phyloP scores from a whole-genome alignment of 192 early-diverging fungal species.

The Rhizophlyctis rosea region DNA sequence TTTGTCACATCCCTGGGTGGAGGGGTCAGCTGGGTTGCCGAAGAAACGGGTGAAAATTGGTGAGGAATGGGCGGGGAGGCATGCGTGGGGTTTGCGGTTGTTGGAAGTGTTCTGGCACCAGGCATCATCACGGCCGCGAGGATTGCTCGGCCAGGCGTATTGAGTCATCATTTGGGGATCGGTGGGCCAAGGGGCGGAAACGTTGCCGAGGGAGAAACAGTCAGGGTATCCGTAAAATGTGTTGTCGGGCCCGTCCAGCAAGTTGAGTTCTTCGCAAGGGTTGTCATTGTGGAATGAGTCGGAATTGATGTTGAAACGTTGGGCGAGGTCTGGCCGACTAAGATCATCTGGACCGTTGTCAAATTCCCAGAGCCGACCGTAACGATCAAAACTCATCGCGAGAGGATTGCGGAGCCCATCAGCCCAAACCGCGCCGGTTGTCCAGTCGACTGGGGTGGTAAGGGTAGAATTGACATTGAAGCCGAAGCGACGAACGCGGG shows the following conservation, averaged over 20 bases:
- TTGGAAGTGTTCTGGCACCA: slow-evolving; percentile 41
- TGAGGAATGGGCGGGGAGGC: slow-evolving; percentile 34
- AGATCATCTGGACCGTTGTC: slow-evolving; percentile 42
- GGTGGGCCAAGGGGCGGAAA: slow-evolving; percentile 18
- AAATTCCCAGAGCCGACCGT: slow-evolving; percentile 29
- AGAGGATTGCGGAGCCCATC: slow-evolving; percentile 42
- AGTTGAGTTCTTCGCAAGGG: slow-evolving; percentile 36
- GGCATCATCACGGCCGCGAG: slow-evolving; percentile 16
- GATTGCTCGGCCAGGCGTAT: slow-evolving; percentile 28
- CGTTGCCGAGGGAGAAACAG: slow-evolving; percentile 39
- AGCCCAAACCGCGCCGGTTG: slow-evolving; percentile 24
- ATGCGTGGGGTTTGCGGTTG: slow-evolving; percentile 23
- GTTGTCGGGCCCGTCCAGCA: slow-evolving; percentile 11
- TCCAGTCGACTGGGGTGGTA: slow-evolving; percentile 18
- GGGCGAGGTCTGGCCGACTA: slow-evolving; percentile 25
- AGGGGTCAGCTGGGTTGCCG: background rate
- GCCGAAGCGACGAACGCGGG: slow-evolving; percentile 29
- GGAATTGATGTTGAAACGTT: too few relatives aligned
- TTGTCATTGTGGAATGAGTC: slow-evolving; percentile 31
- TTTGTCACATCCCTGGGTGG: slow-evolving; percentile 24
- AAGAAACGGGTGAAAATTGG: slow-evolving; percentile 34
- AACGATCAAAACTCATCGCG: slow-evolving; percentile 25
- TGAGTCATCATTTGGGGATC: slow-evolving; percentile 17
- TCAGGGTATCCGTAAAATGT: slow-evolving; percentile 43
- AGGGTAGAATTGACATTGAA: slow-evolving; percentile 2